Percentiles rank a stretch among this genome's conserved stretches.
These are phyloP conservation scores for Solidago caesia DNA, from an alignment of 129 eudicot genomes.

Conservation along the genomic window DNA sequence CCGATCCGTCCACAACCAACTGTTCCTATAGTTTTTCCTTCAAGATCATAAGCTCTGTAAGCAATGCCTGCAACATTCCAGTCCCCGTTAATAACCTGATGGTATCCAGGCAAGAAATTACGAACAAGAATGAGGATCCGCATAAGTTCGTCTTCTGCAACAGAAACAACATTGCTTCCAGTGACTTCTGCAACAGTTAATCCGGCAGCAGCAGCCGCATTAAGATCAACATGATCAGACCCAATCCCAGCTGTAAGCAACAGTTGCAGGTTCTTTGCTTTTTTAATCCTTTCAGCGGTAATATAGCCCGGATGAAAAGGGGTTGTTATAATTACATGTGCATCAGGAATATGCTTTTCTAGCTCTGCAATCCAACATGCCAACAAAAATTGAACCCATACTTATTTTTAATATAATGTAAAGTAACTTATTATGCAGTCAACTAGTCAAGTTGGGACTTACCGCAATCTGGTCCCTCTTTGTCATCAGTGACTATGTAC, in stretches of 20 bases:
- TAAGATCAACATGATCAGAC: conserved; percentile 88
- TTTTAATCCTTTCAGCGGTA: conserved; percentile 90
- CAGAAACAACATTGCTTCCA: conserved; percentile 92
- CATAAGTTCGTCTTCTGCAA: conserved; percentile 98
- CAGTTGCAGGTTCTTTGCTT: conserved; percentile 82
- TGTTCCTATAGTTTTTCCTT: conserved; percentile 96
- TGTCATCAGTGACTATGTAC: conserved; percentile 92
- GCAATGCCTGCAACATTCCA: conserved; percentile 98
- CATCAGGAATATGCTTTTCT: conserved; percentile 86
- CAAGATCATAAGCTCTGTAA: conserved; percentile 91
- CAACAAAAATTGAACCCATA: not conserved
- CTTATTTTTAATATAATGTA: not conserved
- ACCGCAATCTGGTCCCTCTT: conserved; percentile 95
- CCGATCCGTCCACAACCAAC: conserved; percentile 98
- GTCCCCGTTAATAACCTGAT: conserved; percentile 84
- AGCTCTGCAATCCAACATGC: conserved; percentile 56
- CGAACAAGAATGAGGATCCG: conserved; percentile 93
- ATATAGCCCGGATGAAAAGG: conserved; percentile 99
- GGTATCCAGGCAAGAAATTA: conserved; percentile 87
- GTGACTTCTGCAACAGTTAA: conserved; percentile 98
- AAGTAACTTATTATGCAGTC: not conserved
- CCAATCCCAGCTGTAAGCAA: conserved; percentile 96
- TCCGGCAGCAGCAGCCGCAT: conserved; percentile 93
- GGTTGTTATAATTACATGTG: conserved; percentile 83
- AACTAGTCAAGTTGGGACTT: not conserved